Evolutionary conservation across 2,329 filamentous ascomycete genomes (phyloP), one percentile per base, ranked within the genome.

Genomic region (Cladosporium sp.): DNA sequence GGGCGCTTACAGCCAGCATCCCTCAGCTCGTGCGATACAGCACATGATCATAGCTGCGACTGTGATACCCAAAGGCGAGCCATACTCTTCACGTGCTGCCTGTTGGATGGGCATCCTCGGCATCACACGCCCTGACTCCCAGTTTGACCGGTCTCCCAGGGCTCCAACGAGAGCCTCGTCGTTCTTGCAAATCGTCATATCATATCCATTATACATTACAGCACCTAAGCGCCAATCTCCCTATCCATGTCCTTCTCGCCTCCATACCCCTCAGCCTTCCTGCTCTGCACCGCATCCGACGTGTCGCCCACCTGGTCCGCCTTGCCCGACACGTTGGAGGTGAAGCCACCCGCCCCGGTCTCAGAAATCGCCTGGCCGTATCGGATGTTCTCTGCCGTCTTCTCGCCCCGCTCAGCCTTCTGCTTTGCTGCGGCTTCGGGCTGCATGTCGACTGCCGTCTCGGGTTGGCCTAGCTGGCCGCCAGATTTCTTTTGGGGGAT

Each of bases 331-430:
- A 53, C 63, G 20, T 67, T 69, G 27, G 65, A 68, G 32, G 79
- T 82, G 66, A 74, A 69, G 6, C 76, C 78, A 29, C 79, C 80
- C 63, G 78, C 72, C 2, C 79, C 80, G 22, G 76, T 64, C 60
- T 82, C 78, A 30, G 74, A 76, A 34, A 82, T 79, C 5, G 71
- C 70, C 63, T 82, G 75, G 6, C 80, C 80, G 56, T 78, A 80
- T 37, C 76, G 68, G 3, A 79, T 73, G 57, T 80, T 80, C 54
- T 76, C 76, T 32, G 72, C 75, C 54, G 69, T 70, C 64, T 72
- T 66, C 62, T 76, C 62, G 53, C 73, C 67, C 55, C 71, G 60
- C 56, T 68, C 62, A 43, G 57, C 53, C 17, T 66, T 63, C 54
- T 64, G 52, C 62, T 67, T 56, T 57, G 72, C 55, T 39, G 62